Evolutionary conservation across 306 rosid genomes (phyloP).

Genomic region (Begonia loranthoides): DNA sequence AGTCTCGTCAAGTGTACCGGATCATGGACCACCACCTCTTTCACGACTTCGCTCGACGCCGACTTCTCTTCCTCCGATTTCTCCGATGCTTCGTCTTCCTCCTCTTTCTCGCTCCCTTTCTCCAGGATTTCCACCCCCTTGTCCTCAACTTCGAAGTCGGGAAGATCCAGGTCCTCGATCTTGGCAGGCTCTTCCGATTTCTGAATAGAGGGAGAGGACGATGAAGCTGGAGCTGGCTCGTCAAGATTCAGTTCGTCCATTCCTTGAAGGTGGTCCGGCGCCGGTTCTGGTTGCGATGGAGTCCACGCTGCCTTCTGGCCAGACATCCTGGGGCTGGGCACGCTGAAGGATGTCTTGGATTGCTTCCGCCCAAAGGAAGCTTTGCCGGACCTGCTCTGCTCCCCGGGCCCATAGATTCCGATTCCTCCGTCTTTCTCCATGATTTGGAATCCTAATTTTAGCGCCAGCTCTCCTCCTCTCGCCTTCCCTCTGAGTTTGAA

Average conservation of each 20-base stretch:
- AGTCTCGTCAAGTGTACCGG: conserved; percentile 41
- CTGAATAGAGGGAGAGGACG: conserved; percentile 21
- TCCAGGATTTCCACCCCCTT: conserved; percentile 80
- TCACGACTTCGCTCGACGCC: conserved; percentile 53
- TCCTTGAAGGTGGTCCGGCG: conserved; percentile 34
- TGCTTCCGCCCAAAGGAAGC: conserved; percentile 58
- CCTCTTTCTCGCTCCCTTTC: conserved; percentile 25
- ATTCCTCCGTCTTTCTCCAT: conserved; percentile 93
- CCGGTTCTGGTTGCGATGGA: conserved; percentile 33
- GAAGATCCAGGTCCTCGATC: conserved; percentile 71
- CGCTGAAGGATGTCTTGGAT: conserved; percentile 81
- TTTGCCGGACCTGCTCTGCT: conserved; percentile 29
- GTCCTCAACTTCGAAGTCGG: conserved; percentile 78
- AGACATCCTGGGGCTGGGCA: conserved; percentile 67
- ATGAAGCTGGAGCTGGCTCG: conserved; percentile 49
- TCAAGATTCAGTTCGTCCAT: conserved; percentile 90
- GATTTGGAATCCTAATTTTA: conserved; percentile 85
- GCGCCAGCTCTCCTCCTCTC: conserved; percentile 69
- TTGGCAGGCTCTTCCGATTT: conserved; percentile 27
- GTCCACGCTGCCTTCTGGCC: conserved; percentile 54
- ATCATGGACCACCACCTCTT: conserved; percentile 55
- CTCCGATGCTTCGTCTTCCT: conserved; percentile 24
- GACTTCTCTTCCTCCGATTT: conserved; percentile 32
- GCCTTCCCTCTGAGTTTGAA: conserved; percentile 76
- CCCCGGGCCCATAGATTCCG: conserved; percentile 46